phyloP scores from a whole-genome alignment of 148 eudicot genomes.

The Fagopyrum homotropicum region DNA sequence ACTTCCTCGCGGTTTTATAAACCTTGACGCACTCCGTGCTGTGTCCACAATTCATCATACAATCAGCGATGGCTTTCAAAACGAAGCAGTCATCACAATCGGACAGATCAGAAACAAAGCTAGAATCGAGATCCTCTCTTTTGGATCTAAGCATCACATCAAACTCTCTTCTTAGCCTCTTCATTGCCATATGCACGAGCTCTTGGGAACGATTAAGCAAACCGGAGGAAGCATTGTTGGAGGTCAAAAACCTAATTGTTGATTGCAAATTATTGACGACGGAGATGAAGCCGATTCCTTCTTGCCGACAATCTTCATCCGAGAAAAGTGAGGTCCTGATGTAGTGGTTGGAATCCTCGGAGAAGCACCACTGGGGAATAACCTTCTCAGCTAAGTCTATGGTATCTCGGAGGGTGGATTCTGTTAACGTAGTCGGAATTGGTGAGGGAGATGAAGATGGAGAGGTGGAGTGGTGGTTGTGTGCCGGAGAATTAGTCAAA shows the following conservation, averaged over 20 bases:
- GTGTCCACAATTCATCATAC: conserved; percentile 66
- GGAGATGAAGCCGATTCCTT: conserved; percentile 35
- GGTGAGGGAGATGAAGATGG: conserved; percentile 18
- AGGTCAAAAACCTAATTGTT: conserved; percentile 32
- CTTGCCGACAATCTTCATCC: conserved; percentile 25
- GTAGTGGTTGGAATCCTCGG: conserved; percentile 23
- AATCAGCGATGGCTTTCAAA: conserved; percentile 52
- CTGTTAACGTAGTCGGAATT: conserved; percentile 26
- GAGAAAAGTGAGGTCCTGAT: conserved; percentile 29
- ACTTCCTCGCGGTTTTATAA: conserved; percentile 43
- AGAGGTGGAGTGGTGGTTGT: conserved; percentile 16
- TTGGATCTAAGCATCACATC: conserved; percentile 36
- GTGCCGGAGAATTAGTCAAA: not conserved
- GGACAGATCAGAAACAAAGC: not conserved
- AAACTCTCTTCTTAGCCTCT: conserved; percentile 58
- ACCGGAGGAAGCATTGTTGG: conserved; percentile 24
- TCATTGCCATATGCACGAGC: conserved; percentile 51
- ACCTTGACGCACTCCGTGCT: conserved; percentile 58
- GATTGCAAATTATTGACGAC: conserved; percentile 38
- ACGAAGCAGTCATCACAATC: conserved; percentile 16
- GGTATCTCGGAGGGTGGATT: conserved; percentile 39
- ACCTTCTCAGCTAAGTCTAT: conserved; percentile 37
- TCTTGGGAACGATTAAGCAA: conserved; percentile 38
- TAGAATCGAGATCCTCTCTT: conserved; percentile 22
- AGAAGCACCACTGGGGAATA: conserved; percentile 38